Percentiles rank a stretch among this genome's conserved stretches.
Conservation (phyloP, 441 rosid species). For the Geranium incanum region DNA sequence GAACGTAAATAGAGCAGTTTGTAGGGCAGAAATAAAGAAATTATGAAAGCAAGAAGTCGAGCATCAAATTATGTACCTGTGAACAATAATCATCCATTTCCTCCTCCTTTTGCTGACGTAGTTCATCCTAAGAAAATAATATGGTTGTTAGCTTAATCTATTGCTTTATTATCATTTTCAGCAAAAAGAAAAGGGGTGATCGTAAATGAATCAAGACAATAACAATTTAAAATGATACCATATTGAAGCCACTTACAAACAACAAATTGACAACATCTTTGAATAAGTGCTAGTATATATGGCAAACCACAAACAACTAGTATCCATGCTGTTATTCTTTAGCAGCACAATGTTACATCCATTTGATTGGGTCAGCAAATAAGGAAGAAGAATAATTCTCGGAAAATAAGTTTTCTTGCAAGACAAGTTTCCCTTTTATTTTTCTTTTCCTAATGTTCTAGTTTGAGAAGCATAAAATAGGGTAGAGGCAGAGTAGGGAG, state of each 20-base stretch:
- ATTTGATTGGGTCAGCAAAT: too few species aligned
- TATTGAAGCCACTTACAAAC: background rate
- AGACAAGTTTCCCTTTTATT: too few species aligned
- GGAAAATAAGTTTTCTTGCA: too few species aligned
- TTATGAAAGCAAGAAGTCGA: conserved; percentile 14
- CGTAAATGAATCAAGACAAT: background rate
- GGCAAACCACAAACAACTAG: background rate
- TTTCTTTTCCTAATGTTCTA: too few species aligned
- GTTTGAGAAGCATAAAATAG: too few species aligned
- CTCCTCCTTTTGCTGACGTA: conserved; percentile 86
- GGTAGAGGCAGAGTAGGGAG: too few species aligned
- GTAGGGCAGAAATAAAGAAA: conserved; percentile 8
- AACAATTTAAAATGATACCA: background rate
- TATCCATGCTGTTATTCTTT: background rate
- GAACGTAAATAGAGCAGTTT: background rate
- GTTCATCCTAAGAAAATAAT: conserved; percentile 53
- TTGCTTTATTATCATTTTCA: conserved; percentile 2
- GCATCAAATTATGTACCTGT: conserved; percentile 48
- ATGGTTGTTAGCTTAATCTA: background rate
- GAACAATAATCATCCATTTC: conserved; percentile 95
- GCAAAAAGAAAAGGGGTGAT: background rate
- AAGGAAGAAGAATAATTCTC: too few species aligned
- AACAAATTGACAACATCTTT: background rate
- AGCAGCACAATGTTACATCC: background rate
- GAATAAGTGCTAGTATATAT: background rate